Evolutionary conservation across 2,329 filamentous ascomycete genomes (phyloP), one percentile per base, ranked within the genome.

Genomic region (Aspergillus flavus): DNA sequence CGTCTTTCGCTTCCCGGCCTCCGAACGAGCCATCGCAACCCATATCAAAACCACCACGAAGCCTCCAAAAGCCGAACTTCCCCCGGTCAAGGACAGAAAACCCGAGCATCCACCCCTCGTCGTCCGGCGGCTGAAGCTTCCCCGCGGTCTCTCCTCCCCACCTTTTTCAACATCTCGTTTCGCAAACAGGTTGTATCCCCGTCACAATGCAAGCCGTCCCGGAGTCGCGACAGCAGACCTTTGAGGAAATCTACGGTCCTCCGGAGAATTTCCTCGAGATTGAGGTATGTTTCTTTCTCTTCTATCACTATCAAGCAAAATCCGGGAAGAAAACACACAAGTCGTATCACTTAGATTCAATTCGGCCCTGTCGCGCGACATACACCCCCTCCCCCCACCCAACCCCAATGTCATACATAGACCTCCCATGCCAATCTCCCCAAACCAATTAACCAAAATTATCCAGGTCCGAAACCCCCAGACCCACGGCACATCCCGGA

Each of bases 261-360:
- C 95, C 95, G 6, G 95, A 99, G 85, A 99, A 99, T 84, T 97
- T 98, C 77, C 87, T 99, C 60, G 95, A 99, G 84, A 97, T 99
- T 68, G 95, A 99, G 85, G 94, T 95, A 46, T 26, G 61, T 56
- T 34, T 23, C 41, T 36, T 55, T 50, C 45, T 66, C 6, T 28
- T 55, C 21, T 58, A 36, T 50, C 26, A 34, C 30, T 28, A 3
- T 36, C 12, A 60, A 26, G 10, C 36, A 53, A 48, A 14, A 32
- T 21, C 4, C 6, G 2, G 1, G 14, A 39, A 21, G 21, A 21
- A 19, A 23, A 39, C 32, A 32, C 23, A 7, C 30, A 19, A 19
- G 6, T 10, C 19, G 16, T 41, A n/a, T 39, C 32, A 39, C 23
- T 23, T 34, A 11, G 30, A 21, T 14, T 26, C 21, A 48, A 48